These are phyloP conservation scores for Passalora sequoiae DNA, from an alignment of 2,329 filamentous ascomycete species.

Conservation along the genomic window DNA sequence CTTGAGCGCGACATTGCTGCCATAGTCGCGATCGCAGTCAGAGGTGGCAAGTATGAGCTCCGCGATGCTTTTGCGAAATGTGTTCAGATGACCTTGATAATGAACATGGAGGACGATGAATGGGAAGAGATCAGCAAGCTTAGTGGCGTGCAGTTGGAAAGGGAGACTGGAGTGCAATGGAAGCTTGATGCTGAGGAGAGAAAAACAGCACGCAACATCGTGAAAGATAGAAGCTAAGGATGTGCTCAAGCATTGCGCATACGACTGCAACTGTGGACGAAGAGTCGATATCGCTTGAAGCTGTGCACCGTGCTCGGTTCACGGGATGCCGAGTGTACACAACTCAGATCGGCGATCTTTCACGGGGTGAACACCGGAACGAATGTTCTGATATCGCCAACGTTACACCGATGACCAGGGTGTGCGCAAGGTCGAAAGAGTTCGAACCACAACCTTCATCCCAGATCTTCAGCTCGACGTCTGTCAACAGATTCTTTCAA, in stretches of 20 bases:
- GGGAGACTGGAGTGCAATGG: conserved; percentile 65
- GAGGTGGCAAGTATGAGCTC: conserved; percentile 67
- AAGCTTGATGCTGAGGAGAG: conserved; percentile 69
- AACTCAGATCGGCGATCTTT: not conserved
- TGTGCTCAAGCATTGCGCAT: not conserved
- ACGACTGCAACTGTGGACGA: too few relatives aligned
- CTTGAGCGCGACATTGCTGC: conserved; percentile 79
- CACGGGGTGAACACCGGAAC: not conserved
- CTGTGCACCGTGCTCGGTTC: not conserved
- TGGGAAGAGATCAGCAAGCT: conserved; percentile 65
- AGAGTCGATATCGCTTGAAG: too few relatives aligned
- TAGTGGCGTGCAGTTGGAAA: conserved; percentile 42
- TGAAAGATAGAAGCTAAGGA: conserved; percentile 14
- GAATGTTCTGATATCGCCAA: not conserved
- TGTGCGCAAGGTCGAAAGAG: too few relatives aligned
- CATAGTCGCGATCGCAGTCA: conserved; percentile 63
- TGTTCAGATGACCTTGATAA: conserved; percentile 74
- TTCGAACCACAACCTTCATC: not conserved
- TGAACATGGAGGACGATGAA: conserved; percentile 94
- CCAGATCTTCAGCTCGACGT: not conserved
- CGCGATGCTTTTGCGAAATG: conserved; percentile 72
- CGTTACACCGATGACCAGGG: not conserved
- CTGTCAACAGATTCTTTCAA: not conserved
- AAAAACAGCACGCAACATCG: conserved; percentile 57
- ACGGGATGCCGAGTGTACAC: not conserved